Percentiles rank a stretch among this genome's conserved stretches.
Evolutionary conservation across 371 early-diverging fungal species (phyloP).

Genomic region (Nosema muscidifuracis): DNA sequence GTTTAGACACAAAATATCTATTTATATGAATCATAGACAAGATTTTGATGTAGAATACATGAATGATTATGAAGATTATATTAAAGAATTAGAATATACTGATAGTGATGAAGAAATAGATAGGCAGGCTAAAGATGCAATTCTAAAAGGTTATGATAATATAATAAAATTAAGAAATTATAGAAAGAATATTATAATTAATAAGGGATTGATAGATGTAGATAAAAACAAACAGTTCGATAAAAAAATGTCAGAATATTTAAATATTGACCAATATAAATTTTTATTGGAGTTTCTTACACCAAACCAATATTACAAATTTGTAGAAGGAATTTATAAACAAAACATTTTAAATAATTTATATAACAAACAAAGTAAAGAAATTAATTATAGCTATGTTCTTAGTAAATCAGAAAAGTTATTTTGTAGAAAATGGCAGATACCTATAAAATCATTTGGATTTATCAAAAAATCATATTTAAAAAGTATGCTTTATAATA

Average conservation of each 20-base stretch:
- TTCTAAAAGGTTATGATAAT: slow-evolving; percentile 81
- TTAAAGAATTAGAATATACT: slow-evolving; percentile 81
- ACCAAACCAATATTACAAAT: background rate
- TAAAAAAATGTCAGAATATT: slow-evolving; percentile 57
- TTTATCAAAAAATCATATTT: background rate
- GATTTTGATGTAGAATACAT: slow-evolving; percentile 93
- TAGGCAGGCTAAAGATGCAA: slow-evolving; percentile 75
- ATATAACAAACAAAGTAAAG: background rate
- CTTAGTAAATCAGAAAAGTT: background rate
- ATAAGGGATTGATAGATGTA: slow-evolving; percentile 74
- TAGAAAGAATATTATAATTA: slow-evolving; percentile 75
- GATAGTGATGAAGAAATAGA: slow-evolving; percentile 67
- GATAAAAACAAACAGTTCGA: slow-evolving; percentile 73
- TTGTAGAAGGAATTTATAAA: slow-evolving; percentile 1
- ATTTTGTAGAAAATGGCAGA: background rate
- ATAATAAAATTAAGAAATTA: slow-evolving; percentile 73
- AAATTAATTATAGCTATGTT: background rate
- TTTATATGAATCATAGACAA: slow-evolving; percentile 88
- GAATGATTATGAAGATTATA: slow-evolving; percentile 80
- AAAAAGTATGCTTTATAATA: background rate
- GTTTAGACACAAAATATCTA: slow-evolving; percentile 58
- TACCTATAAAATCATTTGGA: background rate
- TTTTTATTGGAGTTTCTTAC: background rate
- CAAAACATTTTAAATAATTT: background rate
- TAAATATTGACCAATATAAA: slow-evolving; percentile 13